Evolutionary conservation across 768 basidiomycete species (phyloP).

Genomic region (Kwoniella dejecticola): DNA sequence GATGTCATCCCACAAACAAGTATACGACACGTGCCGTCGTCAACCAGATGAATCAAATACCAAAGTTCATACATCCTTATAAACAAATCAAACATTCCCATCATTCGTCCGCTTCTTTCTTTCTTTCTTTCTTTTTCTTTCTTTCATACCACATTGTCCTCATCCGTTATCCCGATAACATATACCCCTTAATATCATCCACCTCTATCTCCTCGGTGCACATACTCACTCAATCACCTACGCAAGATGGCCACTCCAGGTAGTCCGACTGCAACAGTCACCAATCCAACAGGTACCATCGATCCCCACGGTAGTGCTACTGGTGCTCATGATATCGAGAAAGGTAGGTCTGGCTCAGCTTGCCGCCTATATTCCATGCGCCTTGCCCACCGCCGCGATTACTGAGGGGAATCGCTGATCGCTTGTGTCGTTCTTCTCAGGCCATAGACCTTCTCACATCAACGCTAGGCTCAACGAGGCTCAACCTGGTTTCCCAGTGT

Average conservation of each 20-base stretch:
- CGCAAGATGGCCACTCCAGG: constrained; percentile 5
- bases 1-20: too few species aligned
- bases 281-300: not conserved
- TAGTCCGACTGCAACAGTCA: constrained; percentile 6
- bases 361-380: not conserved
- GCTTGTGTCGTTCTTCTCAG: not conserved
- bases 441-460: not conserved
- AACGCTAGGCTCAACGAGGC: not conserved
- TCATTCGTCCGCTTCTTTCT: too few species aligned
- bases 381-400: not conserved
- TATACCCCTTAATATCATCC: not conserved
- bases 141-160: not conserved
- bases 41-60: not conserved
- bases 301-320: constrained; percentile 9
- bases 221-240: not conserved
- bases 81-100: too few species aligned
- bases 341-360: constrained; percentile 1
- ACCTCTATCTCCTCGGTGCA: not conserved
- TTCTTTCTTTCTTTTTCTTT: constrained; percentile 9
- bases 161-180: not conserved
- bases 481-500: constrained; percentile 10
- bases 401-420: not conserved
- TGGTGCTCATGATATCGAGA: constrained; percentile 10
- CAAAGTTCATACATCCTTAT: too few species aligned
- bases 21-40: too few species aligned